A percentile compares a stretch with the other conserved stretches of the same genome.
These are phyloP conservation scores for Ramaria rubella DNA, from an alignment of 768 basidiomycete species.

Conservation along the genomic window DNA sequence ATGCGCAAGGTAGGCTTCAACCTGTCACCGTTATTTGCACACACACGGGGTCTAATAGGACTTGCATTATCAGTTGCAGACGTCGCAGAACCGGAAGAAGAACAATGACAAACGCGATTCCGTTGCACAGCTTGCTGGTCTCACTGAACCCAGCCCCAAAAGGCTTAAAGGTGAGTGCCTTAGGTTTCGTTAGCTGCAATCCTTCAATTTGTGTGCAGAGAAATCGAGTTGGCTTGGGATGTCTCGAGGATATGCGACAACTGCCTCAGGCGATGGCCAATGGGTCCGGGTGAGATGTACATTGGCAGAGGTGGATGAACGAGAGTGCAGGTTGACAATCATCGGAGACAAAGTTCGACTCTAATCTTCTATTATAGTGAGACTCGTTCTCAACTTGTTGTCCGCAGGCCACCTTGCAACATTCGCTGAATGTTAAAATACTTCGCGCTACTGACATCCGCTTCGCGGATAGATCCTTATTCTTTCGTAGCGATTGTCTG, in stretches of 20 bases:
- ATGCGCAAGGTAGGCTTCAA: conserved; percentile 49
- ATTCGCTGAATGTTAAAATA: conserved; percentile 65
- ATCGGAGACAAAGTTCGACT: conserved; percentile 2
- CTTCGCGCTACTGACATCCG: conserved; percentile 78
- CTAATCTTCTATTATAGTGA: background rate
- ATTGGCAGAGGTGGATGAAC: conserved; percentile 56
- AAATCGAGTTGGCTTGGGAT: conserved; percentile 68
- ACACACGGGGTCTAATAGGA: background rate
- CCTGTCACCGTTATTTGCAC: background rate
- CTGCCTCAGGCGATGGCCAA: conserved; percentile 39
- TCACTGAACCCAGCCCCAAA: conserved; percentile 4
- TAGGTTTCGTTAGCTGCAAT: no score
- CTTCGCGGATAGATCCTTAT: conserved; percentile 66
- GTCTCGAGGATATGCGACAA: conserved; percentile 31
- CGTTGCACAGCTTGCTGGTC: background rate
- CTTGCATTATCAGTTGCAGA: conserved; percentile 2
- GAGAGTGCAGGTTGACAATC: conserved; percentile 55
- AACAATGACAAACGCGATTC: conserved; percentile 46
- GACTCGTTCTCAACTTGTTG: background rate
- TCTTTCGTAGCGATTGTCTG: conserved; percentile 70
- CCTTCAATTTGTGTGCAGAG: conserved; percentile 35
- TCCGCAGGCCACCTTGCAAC: conserved; percentile 61
- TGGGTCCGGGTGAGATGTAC: conserved; percentile 73
- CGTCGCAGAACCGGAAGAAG: conserved; percentile 7
- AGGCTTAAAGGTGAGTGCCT: conserved; percentile 11